These are phyloP conservation scores for Beta corolliflora DNA, from an alignment of 179 eudicot species.

Conservation along the genomic window DNA sequence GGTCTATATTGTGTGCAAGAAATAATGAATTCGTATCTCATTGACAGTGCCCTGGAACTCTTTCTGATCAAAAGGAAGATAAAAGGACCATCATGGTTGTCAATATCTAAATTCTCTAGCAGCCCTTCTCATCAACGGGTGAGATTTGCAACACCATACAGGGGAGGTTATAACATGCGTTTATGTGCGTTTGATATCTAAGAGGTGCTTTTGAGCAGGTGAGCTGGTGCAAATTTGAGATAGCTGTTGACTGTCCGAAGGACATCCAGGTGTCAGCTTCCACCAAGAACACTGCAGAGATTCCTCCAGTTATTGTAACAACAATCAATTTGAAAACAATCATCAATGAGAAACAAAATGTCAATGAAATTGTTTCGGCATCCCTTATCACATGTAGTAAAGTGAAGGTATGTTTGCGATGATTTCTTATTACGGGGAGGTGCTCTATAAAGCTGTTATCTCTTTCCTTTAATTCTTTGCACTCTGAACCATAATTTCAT, in stretches of 20 bases:
- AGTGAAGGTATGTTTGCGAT: constrained; percentile 62
- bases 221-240: constrained; percentile 99
- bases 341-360: constrained; percentile 69
- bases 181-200: constrained; percentile 14
- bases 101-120: constrained; percentile 67
- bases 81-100: constrained; percentile 95
- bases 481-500: not conserved
- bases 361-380: constrained; percentile 86
- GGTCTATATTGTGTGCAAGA: not conserved
- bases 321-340: constrained; percentile 87
- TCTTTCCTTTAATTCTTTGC: not conserved
- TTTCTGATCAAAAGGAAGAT: constrained; percentile 91
- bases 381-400: constrained; percentile 79
- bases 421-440: not conserved
- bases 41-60: constrained; percentile 80
- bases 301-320: constrained; percentile 88
- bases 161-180: not conserved
- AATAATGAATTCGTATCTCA: constrained; percentile 26
- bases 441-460: constrained; percentile 2
- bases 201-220: constrained; percentile 52
- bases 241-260: constrained; percentile 72
- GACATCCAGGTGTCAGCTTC: constrained; percentile 61
- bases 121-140: constrained; percentile 70
- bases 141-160: constrained; percentile 29
- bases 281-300: constrained; percentile 55